These are phyloP conservation scores for Alternaria sp. DNA, from an alignment of 2,329 filamentous ascomycete species.

Conservation along the genomic window DNA sequence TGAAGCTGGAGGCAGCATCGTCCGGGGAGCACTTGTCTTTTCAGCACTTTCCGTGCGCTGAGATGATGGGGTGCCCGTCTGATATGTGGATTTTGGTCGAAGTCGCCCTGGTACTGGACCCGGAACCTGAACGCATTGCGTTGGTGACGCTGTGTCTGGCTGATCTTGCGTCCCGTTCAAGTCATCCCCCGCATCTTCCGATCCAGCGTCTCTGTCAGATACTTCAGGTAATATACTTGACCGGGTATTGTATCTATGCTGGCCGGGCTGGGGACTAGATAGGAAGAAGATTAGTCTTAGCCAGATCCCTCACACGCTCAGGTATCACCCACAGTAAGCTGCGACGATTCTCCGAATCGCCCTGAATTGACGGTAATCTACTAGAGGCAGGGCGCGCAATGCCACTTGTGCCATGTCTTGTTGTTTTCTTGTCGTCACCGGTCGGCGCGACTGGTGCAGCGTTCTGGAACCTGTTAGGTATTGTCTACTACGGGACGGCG, in stretches of 20 bases:
- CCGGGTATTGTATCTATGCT: constrained; percentile 25
- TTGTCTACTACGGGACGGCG: background rate
- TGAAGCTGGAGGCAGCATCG: constrained; percentile 26
- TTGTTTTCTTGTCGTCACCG: background rate
- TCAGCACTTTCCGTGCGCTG: constrained; percentile 11
- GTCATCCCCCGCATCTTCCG: background rate
- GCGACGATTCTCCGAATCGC: constrained; percentile 25
- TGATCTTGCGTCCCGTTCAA: background rate
- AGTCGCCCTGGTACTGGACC: constrained; percentile 19
- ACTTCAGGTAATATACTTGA: constrained; percentile 9
- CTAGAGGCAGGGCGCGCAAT: constrained; percentile 5
- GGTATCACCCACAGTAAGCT: constrained; percentile 31
- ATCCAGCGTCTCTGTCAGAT: constrained; percentile 2
- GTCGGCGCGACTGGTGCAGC: background rate
- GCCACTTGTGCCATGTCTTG: background rate
- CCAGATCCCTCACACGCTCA: background rate
- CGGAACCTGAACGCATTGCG: constrained; percentile 1
- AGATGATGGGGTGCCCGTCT: constrained; percentile 20
- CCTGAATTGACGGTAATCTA: constrained; percentile 10
- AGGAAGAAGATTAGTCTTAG: background rate
- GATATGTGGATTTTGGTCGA: constrained; percentile 42
- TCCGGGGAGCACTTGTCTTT: constrained; percentile 12
- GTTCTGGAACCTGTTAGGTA: constrained; percentile 11
- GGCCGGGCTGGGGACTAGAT: constrained; percentile 37
- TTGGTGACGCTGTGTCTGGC: background rate